Evolutionary conservation across 495 filamentous ascomycete genomes (phyloP).

Genomic region (Aspergillus incahuasiensis): DNA sequence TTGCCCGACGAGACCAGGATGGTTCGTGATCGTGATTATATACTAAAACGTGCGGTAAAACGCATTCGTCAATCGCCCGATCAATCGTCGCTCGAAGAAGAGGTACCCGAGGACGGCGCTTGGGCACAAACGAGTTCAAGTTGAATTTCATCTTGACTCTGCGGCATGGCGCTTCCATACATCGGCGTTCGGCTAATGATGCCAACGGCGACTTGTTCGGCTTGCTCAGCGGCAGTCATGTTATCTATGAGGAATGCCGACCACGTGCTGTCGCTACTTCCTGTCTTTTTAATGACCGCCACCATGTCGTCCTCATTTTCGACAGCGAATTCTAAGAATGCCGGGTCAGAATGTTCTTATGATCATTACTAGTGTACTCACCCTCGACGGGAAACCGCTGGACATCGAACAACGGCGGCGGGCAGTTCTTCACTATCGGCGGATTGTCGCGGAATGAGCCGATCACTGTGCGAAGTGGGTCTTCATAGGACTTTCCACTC

Average conservation of each 20-base stretch:
- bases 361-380: slow-evolving; percentile 18
- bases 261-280: slow-evolving; percentile 32
- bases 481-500: slow-evolving; percentile 26
- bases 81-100: slow-evolving; percentile 9
- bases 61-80: background rate
- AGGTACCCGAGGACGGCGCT: slow-evolving; percentile 24
- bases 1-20: background rate
- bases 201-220: slow-evolving; percentile 38
- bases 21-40: background rate
- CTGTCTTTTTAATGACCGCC: slow-evolving; percentile 29
- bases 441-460: slow-evolving; percentile 24
- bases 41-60: background rate
- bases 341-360: background rate
- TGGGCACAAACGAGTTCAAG: slow-evolving; percentile 39
- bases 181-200: slow-evolving; percentile 38
- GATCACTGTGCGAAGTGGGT: slow-evolving; percentile 31
- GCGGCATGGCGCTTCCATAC: slow-evolving; percentile 24
- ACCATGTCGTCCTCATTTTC: slow-evolving; percentile 27
- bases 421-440: slow-evolving; percentile 26
- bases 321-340: slow-evolving; percentile 29
- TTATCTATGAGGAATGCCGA: slow-evolving; percentile 38
- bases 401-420: slow-evolving; percentile 33
- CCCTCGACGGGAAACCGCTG: slow-evolving; percentile 33
- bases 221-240: slow-evolving; percentile 33
- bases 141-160: slow-evolving; percentile 30